phyloP scores from a whole-genome alignment of 73 alveolate species.

The Uronychia setigera region DNA sequence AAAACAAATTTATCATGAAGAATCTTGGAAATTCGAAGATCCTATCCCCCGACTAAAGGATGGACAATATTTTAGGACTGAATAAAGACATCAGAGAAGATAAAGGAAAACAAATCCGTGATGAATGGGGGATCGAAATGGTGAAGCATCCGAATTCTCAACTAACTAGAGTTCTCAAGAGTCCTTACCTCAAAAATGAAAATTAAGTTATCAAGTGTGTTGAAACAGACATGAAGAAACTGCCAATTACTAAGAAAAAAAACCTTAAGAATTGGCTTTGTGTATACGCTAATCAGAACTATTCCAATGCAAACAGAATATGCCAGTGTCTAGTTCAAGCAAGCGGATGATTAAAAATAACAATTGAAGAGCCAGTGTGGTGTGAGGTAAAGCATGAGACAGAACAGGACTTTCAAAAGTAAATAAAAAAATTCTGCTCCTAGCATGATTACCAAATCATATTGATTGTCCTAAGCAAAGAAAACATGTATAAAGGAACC shows the following conservation, averaged over 20 bases:
- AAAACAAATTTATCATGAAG: constrained; percentile 40
- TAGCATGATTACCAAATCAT: constrained; percentile 24
- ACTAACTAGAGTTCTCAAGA: constrained; percentile 34
- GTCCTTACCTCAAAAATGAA: constrained; percentile 14
- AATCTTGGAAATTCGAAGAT: constrained; percentile 16
- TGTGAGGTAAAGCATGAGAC: neutral
- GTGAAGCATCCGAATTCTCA: constrained; percentile 18
- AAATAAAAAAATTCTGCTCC: neutral
- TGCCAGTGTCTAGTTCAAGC: neutral
- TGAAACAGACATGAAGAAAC: neutral
- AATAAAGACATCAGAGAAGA: constrained; percentile 15
- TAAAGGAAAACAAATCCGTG: constrained; percentile 5
- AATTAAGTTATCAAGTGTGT: neutral
- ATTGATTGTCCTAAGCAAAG: constrained; percentile 23
- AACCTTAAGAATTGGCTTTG: constrained; percentile 19
- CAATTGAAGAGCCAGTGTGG: constrained; percentile 16
- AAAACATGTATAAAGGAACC: constrained; percentile 43
- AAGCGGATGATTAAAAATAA: neutral
- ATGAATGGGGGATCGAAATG: constrained; percentile 54
- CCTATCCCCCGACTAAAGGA: constrained; percentile 35
- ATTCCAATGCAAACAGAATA: neutral
- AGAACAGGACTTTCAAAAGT: neutral
- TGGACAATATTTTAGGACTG: constrained; percentile 15
- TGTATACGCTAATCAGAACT: neutral
- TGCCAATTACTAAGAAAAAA: neutral